Evolutionary conservation across 352 stramenopile genomes (phyloP).

Genomic region (Phytophthora quininea): DNA sequence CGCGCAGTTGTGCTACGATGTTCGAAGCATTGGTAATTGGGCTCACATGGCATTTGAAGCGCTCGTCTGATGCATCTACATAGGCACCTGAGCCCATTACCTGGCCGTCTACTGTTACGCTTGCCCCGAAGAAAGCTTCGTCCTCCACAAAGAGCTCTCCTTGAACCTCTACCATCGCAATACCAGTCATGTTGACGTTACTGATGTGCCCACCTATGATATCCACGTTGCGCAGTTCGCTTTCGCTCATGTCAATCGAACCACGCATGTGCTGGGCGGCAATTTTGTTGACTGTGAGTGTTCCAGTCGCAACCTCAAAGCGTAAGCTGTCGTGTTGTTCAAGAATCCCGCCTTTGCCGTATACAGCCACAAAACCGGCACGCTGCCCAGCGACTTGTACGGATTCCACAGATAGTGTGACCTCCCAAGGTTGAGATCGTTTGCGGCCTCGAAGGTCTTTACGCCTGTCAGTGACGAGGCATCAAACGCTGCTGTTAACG

Average conservation of each 20-base stretch:
- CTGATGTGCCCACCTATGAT: conserved; percentile 80
- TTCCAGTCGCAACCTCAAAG: conserved; percentile 60
- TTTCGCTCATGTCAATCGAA: conserved; percentile 83
- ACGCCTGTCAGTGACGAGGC: conserved; percentile 61
- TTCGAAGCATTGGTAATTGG: conserved; percentile 51
- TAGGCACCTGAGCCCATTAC: conserved; percentile 92
- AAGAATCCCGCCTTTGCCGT: conserved; percentile 74
- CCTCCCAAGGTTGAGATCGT: conserved; percentile 56
- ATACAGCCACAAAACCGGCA: conserved; percentile 65
- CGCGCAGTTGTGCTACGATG: conserved; percentile 58
- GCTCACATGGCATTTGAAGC: conserved; percentile 85
- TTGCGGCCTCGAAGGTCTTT: conserved; percentile 48
- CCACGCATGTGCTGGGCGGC: conserved; percentile 55
- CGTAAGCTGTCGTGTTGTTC: conserved; percentile 56
- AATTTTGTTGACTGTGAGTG: conserved; percentile 51
- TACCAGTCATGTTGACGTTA: conserved; percentile 76
- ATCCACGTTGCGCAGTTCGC: conserved; percentile 67
- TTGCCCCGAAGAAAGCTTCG: conserved; percentile 82
- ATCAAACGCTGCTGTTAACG: conserved; percentile 74
- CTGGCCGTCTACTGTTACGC: conserved; percentile 86
- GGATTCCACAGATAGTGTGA: conserved; percentile 69
- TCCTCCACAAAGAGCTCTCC: conserved; percentile 85
- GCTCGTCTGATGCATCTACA: conserved; percentile 87
- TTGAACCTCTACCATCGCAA: conserved; percentile 74
- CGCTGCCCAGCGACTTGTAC: conserved; percentile 66